Percentiles rank a stretch among this genome's conserved stretches.
Evolutionary conservation across 2,329 filamentous ascomycete genomes (phyloP).

Genomic region (Colletotrichum cereale): DNA sequence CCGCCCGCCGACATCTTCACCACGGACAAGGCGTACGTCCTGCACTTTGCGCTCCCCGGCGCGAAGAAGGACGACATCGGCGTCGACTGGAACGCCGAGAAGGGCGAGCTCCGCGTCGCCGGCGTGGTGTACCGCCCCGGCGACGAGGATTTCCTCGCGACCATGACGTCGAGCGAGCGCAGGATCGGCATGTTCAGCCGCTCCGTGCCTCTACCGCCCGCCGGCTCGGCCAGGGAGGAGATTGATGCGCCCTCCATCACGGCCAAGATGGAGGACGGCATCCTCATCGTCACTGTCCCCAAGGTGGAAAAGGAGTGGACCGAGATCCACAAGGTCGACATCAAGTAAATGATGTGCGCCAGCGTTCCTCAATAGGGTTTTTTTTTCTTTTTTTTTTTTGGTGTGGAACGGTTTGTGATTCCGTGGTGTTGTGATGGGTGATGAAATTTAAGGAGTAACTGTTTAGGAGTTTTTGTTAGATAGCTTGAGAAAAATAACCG

Average conservation of each 20-base stretch:
- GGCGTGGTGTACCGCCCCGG: conserved; percentile 81
- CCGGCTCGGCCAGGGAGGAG: conserved; percentile 59
- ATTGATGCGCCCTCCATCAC: conserved; percentile 77
- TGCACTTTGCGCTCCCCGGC: conserved; percentile 83
- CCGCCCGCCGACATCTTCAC: conserved; percentile 84
- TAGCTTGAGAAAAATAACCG: not conserved
- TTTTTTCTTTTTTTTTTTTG: conserved; percentile 4
- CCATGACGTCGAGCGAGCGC: conserved; percentile 73
- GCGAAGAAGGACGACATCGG: conserved; percentile 83
- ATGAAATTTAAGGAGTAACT: not conserved
- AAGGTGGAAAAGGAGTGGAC: conserved; percentile 78
- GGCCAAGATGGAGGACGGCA: conserved; percentile 83
- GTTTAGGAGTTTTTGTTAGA: not conserved
- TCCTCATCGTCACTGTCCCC: conserved; percentile 81
- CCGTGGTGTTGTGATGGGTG: not conserved
- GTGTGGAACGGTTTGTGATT: not conserved
- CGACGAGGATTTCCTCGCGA: conserved; percentile 76
- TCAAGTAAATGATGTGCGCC: conserved; percentile 55
- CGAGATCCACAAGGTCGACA: conserved; percentile 71
- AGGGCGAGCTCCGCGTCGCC: conserved; percentile 73
- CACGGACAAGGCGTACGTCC: conserved; percentile 71
- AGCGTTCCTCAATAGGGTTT: not conserved
- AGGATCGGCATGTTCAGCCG: conserved; percentile 82
- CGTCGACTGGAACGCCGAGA: conserved; percentile 81
- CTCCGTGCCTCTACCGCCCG: conserved; percentile 71